These are phyloP conservation scores for Exophiala lecanii-corni DNA, from an alignment of 2,329 filamentous ascomycete species.

Conservation along the genomic window DNA sequence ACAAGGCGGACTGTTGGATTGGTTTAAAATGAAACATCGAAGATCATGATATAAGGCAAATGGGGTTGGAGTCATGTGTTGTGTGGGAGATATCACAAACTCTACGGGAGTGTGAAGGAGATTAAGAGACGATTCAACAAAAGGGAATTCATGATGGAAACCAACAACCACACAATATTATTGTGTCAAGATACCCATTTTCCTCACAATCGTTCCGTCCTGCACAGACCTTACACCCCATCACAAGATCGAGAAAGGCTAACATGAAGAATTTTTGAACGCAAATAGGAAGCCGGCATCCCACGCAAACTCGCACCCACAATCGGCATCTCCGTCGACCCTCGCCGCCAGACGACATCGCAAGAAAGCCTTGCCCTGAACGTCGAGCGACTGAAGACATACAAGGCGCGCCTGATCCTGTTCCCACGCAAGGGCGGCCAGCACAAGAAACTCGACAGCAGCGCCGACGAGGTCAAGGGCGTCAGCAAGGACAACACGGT, in stretches of 20 bases:
- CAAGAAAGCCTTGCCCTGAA: conserved; percentile 93
- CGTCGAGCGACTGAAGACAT: conserved; percentile 95
- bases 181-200: too few species aligned
- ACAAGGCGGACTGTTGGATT: too few species aligned
- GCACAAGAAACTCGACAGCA: conserved; percentile 86
- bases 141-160: too few species aligned
- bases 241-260: not conserved
- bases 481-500: conserved; percentile 54
- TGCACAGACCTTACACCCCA: too few species aligned
- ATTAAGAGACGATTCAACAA: too few species aligned
- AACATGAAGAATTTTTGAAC: not conserved
- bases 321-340: conserved; percentile 95
- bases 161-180: too few species aligned
- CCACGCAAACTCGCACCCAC: conserved; percentile 90
- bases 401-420: conserved; percentile 92
- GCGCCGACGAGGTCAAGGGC: conserved; percentile 75
- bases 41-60: too few species aligned
- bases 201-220: too few species aligned
- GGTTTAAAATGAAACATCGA: too few species aligned
- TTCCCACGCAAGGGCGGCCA: conserved; percentile 94
- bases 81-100: too few species aligned
- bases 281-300: conserved; percentile 79
- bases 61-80: too few species aligned
- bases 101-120: too few species aligned
- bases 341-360: conserved; percentile 93